A percentile compares a stretch with the other conserved stretches of the same genome.
Conservation (phyloP, 169 alveolate genomes). For the Cryptosporidium viatorum region DNA sequence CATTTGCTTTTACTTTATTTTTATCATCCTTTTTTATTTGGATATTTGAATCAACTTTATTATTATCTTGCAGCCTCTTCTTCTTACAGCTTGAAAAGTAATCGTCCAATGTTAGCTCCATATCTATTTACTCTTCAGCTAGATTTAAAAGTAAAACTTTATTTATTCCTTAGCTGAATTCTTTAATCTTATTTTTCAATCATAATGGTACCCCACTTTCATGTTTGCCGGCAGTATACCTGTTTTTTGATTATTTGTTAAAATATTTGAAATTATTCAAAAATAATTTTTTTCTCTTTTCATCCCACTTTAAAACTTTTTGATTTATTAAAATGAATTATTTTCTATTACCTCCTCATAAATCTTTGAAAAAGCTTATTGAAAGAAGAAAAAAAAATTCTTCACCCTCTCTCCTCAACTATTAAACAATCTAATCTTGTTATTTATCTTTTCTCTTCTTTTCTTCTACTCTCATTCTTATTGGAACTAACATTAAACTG, state of each 20-base stretch:
- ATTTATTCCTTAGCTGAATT: background rate
- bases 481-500: background rate
- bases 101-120: slow-evolving; percentile 65
- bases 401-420: background rate
- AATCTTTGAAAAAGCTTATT: background rate
- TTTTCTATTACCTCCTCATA: too few species aligned
- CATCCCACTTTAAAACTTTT: background rate
- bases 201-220: slow-evolving; percentile 13
- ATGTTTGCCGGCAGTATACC: slow-evolving; percentile 27
- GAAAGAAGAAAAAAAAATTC: background rate
- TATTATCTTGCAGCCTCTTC: background rate
- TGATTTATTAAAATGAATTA: background rate
- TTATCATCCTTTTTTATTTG: background rate
- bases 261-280: background rate
- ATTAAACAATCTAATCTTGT: background rate
- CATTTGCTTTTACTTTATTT: background rate
- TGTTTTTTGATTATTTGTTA: slow-evolving; percentile 6
- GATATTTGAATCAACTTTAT: background rate
- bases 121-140: background rate
- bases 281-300: background rate
- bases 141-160: background rate
- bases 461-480: background rate
- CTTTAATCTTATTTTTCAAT: slow-evolving; percentile 6
- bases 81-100: slow-evolving; percentile 47
- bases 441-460: too few species aligned